Conservation (phyloP, 345 rosid genomes). For the Angophora floribunda region DNA sequence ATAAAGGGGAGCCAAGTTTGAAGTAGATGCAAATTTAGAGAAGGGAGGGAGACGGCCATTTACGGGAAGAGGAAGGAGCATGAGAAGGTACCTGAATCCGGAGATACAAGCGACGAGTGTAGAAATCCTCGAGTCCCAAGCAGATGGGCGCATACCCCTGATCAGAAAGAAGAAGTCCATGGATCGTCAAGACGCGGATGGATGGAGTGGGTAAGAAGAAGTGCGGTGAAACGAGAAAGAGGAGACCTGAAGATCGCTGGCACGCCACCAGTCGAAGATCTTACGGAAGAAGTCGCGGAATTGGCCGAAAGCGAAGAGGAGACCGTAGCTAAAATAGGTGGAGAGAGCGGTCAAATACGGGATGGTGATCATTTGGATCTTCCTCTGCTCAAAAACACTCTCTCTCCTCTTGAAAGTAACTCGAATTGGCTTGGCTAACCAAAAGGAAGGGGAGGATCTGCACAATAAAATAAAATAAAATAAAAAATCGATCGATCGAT, state of each 20-base stretch:
- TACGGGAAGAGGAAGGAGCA: neutral
- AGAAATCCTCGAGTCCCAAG: conserved; percentile 85
- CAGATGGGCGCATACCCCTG: conserved; percentile 96
- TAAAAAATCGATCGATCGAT: too few species aligned
- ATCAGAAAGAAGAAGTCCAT: neutral
- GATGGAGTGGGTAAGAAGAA: neutral
- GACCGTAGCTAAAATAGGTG: conserved; percentile 38
- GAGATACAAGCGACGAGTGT: conserved; percentile 69
- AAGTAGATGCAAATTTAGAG: neutral
- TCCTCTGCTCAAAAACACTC: neutral
- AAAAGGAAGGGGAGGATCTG: neutral
- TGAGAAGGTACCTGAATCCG: conserved; percentile 65
- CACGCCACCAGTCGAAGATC: conserved; percentile 22
- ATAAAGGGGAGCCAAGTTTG: neutral
- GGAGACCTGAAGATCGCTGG: conserved; percentile 25
- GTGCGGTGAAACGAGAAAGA: neutral
- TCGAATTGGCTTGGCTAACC: too few species aligned
- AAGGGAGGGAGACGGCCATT: neutral
- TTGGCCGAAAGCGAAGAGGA: conserved; percentile 42
- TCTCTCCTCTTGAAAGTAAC: neutral
- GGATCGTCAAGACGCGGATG: neutral
- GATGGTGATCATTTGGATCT: conserved; percentile 22
- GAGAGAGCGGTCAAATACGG: conserved; percentile 41
- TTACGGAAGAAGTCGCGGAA: conserved; percentile 40
- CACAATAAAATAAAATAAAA: neutral